Conservation (phyloP, 2,329 filamentous ascomycete species). For the Fusarium burgessii region DNA sequence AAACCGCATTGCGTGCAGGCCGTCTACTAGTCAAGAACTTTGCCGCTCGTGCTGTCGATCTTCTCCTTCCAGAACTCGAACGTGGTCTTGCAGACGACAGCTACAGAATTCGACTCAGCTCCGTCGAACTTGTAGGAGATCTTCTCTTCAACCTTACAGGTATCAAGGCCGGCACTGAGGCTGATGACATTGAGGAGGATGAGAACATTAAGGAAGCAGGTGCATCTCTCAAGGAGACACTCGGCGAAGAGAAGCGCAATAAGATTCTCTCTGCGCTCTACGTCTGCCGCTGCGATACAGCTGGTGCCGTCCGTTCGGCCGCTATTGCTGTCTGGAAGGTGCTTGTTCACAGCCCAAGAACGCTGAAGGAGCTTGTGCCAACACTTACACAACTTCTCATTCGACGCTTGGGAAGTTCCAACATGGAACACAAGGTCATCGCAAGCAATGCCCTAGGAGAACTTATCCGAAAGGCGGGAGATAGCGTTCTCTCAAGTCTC, state of each 20-base stretch:
- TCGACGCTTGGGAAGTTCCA: slow-evolving; percentile 90
- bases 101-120: slow-evolving; percentile 97
- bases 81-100: slow-evolving; percentile 97
- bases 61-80: slow-evolving; percentile 93
- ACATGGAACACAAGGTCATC: slow-evolving; percentile 99
- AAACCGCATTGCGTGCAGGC: slow-evolving; percentile 94
- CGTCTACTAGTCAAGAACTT: slow-evolving; percentile 98
- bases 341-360: slow-evolving; percentile 89
- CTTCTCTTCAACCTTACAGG: slow-evolving; percentile 97
- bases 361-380: slow-evolving; percentile 93
- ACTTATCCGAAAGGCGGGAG: slow-evolving; percentile 95
- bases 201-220: slow-evolving; percentile 87
- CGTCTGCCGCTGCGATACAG: slow-evolving; percentile 97
- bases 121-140: slow-evolving; percentile 96
- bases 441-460: slow-evolving; percentile 97
- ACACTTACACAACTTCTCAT: slow-evolving; percentile 96
- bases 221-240: slow-evolving; percentile 90
- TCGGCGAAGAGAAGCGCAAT: slow-evolving; percentile 96
- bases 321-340: slow-evolving; percentile 97
- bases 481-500: slow-evolving; percentile 88
- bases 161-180: slow-evolving; percentile 82
- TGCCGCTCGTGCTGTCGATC: slow-evolving; percentile 91
- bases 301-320: slow-evolving; percentile 87
- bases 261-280: slow-evolving; percentile 97
- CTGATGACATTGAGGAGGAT: slow-evolving; percentile 83